These are phyloP conservation scores for Tulasnella sp. DNA, from an alignment of 768 basidiomycete species.

Conservation along the genomic window DNA sequence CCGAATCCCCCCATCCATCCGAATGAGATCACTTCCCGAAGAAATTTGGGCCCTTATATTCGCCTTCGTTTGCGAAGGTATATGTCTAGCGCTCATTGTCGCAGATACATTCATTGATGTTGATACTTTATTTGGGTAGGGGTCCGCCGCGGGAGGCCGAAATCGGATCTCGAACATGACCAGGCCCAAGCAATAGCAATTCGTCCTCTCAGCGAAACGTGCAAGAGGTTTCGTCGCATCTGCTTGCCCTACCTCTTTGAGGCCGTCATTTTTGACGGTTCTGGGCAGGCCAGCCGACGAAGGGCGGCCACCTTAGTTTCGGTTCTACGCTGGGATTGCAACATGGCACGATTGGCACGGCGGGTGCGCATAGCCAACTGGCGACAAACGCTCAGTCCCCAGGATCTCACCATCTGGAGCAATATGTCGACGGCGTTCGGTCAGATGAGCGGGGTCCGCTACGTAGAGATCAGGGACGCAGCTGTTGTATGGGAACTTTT, in stretches of 20 bases:
- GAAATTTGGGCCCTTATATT: not conserved
- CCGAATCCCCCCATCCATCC: not conserved
- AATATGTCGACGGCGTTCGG: not conserved
- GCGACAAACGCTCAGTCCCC: not conserved
- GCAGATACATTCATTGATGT: not conserved
- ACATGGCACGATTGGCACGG: not conserved
- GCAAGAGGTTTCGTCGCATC: not conserved
- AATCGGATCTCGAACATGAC: not conserved
- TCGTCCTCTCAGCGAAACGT: conserved; percentile 4
- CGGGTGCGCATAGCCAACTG: not conserved
- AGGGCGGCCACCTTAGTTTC: not conserved
- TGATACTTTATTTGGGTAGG: not conserved
- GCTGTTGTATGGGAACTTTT: not conserved
- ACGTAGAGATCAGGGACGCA: not conserved
- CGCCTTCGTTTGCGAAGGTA: not conserved
- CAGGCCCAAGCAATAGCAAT: not conserved
- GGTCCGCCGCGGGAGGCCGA: not conserved
- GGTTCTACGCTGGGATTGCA: not conserved
- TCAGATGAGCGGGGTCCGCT: not conserved
- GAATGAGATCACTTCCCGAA: not conserved
- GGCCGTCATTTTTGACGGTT: not conserved
- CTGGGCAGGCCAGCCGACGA: not conserved
- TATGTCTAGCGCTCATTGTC: not conserved
- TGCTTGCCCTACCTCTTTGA: not conserved
- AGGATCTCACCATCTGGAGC: not conserved